Conservation (phyloP, 1,284 basidiomycete species). For the Fomitopsis pinicola region DNA sequence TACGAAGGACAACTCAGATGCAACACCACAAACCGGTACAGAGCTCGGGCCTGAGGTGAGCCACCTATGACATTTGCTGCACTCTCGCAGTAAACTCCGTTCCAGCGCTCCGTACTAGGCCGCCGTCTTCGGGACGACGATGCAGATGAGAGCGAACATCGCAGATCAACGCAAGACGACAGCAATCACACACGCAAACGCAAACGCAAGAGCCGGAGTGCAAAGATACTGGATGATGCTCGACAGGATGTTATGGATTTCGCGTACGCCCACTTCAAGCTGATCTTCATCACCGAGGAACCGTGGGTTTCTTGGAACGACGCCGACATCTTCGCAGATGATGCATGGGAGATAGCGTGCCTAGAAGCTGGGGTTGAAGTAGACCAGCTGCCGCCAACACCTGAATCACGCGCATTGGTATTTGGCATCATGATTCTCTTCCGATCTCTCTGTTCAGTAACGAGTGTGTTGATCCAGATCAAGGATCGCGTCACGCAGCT, state of each 20-base stretch:
- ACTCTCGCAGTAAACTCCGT: too few species aligned
- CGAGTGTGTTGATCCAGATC: not conserved
- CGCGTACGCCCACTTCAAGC: not conserved
- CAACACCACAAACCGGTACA: too few species aligned
- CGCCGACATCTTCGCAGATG: not conserved
- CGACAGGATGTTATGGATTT: not conserved
- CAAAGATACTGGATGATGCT: not conserved
- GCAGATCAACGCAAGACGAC: not conserved
- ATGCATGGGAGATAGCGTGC: not conserved
- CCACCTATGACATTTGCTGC: too few species aligned
- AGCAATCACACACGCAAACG: not conserved
- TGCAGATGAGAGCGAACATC: too few species aligned
- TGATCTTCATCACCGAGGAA: not conserved
- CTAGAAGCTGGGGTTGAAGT: not conserved
- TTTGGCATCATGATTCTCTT: not conserved
- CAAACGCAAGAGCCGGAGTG: not conserved
- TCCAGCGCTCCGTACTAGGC: too few species aligned
- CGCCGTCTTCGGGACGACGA: not conserved
- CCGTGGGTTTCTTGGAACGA: not conserved
- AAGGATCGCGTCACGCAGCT: not conserved
- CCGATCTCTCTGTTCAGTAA: too few species aligned
- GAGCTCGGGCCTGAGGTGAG: too few species aligned
- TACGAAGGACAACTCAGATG: too few species aligned
- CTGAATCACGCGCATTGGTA: not conserved
- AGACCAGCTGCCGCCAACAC: not conserved